Evolutionary conservation across 805 yeast genomes (phyloP), one percentile per base, ranked within the genome.

Genomic region (Candida awuae): DNA sequence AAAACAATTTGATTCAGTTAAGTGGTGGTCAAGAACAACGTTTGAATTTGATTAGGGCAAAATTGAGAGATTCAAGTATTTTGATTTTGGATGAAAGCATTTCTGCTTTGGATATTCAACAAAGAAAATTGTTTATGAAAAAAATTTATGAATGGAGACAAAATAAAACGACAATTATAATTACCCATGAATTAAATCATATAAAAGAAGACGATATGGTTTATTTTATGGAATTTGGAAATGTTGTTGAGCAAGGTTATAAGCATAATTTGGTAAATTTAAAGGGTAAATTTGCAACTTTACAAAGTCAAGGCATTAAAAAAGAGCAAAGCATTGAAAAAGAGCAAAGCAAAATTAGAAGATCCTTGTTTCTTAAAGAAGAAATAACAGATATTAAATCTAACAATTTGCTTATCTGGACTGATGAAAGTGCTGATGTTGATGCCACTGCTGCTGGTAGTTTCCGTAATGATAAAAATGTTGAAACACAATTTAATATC

Each of bases 21-120:
- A 84, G 95, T 46, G 97, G 97, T 4, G 99, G 99, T 0, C 96
- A 92, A 56, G 73, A 70, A 40, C 98, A 92, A 59, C 66, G 88
- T 44, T 66, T 92, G 3, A 82, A 90, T 0, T 52, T 92, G 21
- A 96, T 97, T 0, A 68, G 97, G 39, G 97, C 97, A 0, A 68
- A 67, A 40, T 42, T 87, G 4, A 67, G 85, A 45, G 71, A 92
- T 51, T 59, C 94, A 0, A 84, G 88, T 0, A 70, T 92, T 5
- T 60, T 90, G 43, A 71, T 92, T 3, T 62, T 88, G 20, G 99
- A 92, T 61, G 99, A 92, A 55, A 73, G 92, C 4, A 63, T 84
- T 2, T 80, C 92, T 35, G 96, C 96, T 0, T 60, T 92, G 40
- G 97, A 92, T 55, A 54, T 61, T 2, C 50, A 49, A 0, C 68